These are phyloP conservation scores for Astragalus membranaceus DNA, from an alignment of 306 rosid species.

Conservation along the genomic window DNA sequence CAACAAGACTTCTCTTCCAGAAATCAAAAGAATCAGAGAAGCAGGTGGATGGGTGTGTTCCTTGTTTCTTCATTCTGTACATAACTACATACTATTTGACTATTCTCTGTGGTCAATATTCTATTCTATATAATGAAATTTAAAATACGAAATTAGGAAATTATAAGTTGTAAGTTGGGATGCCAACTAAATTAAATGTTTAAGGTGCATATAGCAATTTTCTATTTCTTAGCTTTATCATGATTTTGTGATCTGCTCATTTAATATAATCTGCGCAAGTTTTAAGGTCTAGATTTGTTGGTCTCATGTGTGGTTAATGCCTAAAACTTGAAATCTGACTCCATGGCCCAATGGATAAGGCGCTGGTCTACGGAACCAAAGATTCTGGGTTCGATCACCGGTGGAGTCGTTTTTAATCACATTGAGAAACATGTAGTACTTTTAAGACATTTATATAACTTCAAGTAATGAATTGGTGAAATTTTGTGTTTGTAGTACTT, in stretches of 20 bases:
- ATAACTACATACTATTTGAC: not conserved
- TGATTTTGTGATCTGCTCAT: not conserved
- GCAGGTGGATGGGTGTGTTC: slow-evolving; percentile 99
- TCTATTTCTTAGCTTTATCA: not conserved
- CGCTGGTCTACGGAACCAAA: no score
- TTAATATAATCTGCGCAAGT: not conserved
- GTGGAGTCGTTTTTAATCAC: no score
- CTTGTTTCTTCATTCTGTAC: slow-evolving; percentile 33
- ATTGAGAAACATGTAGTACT: no score
- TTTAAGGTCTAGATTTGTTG: no score
- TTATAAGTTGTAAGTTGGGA: slow-evolving; percentile 6
- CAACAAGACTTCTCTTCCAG: slow-evolving; percentile 63
- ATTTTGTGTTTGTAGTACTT: no score
- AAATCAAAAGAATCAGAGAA: no score
- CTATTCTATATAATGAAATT: not conserved
- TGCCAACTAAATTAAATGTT: not conserved
- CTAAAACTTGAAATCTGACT: no score
- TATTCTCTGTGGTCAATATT: not conserved
- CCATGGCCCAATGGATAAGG: no score
- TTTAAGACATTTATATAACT: no score
- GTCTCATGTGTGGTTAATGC: no score
- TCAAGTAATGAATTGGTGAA: no score
- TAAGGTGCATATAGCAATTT: not conserved
- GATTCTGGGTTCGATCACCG: no score
- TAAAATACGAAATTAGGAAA: not conserved